Evolutionary conservation across 139 green algal species (phyloP).

Genomic region (Mesotaenium endlicherianum): DNA sequence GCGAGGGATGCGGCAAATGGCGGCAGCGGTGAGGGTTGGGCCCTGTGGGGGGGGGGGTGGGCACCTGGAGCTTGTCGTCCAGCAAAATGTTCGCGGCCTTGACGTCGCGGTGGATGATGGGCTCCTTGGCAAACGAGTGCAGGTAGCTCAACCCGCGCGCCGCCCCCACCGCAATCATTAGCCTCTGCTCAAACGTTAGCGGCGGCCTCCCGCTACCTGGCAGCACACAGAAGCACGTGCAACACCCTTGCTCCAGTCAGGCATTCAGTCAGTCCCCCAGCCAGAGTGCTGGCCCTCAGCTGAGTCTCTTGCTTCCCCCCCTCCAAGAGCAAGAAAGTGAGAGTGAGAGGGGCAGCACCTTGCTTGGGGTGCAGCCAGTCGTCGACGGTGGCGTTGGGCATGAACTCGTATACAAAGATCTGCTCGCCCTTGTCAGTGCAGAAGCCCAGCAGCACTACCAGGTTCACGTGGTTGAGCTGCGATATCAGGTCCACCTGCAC

Average conservation of each 20-base stretch:
- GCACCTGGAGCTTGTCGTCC: neutral
- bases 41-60: too few species aligned
- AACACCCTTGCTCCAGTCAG: too few species aligned
- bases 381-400: neutral
- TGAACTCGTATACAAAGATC: conserved; percentile 20
- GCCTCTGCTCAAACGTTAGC: neutral
- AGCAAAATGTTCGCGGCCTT: conserved; percentile 20
- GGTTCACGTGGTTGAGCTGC: conserved; percentile 25
- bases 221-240: too few species aligned
- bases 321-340: too few species aligned
- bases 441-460: conserved; percentile 26
- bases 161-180: neutral
- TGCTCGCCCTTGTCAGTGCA: conserved; percentile 15
- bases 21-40: too few species aligned
- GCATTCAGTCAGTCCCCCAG: too few species aligned
- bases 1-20: too few species aligned
- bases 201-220: too few species aligned
- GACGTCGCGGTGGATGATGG: conserved; percentile 26
- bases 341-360: too few species aligned
- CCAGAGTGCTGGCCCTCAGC: too few species aligned
- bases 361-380: neutral
- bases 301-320: too few species aligned
- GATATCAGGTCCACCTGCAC: conserved; percentile 31
- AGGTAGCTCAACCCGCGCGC: conserved; percentile 14
- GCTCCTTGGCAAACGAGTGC: neutral